Base-by-base conservation (phyloP, 2,329 filamentous ascomycete genomes). In the Drechslera avenae region DNA sequence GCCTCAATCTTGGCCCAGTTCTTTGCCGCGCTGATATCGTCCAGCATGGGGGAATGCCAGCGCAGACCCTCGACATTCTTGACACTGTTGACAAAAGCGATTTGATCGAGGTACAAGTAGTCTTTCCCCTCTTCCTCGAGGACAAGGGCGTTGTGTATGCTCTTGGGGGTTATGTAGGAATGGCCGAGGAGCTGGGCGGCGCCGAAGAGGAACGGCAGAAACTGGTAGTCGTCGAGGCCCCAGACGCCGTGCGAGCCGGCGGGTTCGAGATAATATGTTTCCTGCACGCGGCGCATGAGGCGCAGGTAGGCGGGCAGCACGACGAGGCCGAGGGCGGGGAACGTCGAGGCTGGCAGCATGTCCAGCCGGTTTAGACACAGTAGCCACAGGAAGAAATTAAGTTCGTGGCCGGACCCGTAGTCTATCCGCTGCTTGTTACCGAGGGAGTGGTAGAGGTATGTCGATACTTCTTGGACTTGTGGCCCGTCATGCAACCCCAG, bases 31-130 rank as follows among this genome's bases (percentile, higher is more conserved):
- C 89, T 94, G 59, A 99, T 99, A 72, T 99, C 94, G 70, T 99
- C 94, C 14, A 99, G 84, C 95, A 99, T 97, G 3, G 95, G 94
- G 58, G 88, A 92, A 68, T 99, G 95, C 94, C 94, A 99, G 36
- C 94, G 84, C 54, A 99, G 78, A 1, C 92, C 93, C 67, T 95
- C 91, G 50, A 97, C 92, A 1, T 91, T 96, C 79, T 99, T 99
- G 51, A 96, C 95, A 62, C 86, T 90, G 75, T 97, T 97, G 50
- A 99, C 93, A 75, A 96, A 99, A 43, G 83, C 83, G 19, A 99
- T 90, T 75, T 97, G 94, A 44, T 92, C 89, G 0, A 99, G 84
- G 66, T 99, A 99, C 50, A 99, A 78, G 67, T 88, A 99, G 48
- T 96, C 90, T 48, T 82, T 78, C 12, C 85, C 84, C 64, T 90